Conservation (phyloP, 306 rosid genomes). For the Purshia tridentata region DNA sequence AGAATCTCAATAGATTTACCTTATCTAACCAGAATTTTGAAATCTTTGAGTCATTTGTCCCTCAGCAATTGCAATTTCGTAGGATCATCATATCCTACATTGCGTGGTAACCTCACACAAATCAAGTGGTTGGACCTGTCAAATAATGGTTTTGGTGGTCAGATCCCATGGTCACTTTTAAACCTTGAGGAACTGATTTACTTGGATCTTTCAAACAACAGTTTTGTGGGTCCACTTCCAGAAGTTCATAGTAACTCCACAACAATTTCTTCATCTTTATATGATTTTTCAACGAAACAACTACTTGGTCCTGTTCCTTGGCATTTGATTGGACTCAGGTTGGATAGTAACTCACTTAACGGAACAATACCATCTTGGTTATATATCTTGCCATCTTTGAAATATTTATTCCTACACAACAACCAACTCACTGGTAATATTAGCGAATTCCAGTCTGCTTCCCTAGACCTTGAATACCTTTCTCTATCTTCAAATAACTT, state of each 20-base stretch:
- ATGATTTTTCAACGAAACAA: background rate
- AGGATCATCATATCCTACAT: background rate
- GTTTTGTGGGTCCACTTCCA: conserved; percentile 14
- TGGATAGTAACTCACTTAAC: background rate
- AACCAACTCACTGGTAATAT: conserved; percentile 10
- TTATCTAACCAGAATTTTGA: background rate
- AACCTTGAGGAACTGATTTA: conserved; percentile 2
- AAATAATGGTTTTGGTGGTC: background rate
- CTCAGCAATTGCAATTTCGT: background rate
- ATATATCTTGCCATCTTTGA: conserved; percentile 6
- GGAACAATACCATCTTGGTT: conserved; percentile 25
- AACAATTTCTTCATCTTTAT: background rate
- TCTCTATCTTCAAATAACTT: conserved; percentile 10
- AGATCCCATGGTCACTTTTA: background rate
- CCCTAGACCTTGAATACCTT: background rate
- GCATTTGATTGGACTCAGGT: background rate
- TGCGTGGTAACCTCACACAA: background rate
- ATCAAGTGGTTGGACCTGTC: background rate
- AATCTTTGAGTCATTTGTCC: background rate
- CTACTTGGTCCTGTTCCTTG: background rate
- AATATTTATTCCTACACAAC: background rate
- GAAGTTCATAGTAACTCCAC: background rate
- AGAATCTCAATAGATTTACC: background rate
- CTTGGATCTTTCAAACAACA: background rate
- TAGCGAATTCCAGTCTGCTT: background rate